Conservation (phyloP, 768 basidiomycete species). For the Steccherinum ochraceum region DNA sequence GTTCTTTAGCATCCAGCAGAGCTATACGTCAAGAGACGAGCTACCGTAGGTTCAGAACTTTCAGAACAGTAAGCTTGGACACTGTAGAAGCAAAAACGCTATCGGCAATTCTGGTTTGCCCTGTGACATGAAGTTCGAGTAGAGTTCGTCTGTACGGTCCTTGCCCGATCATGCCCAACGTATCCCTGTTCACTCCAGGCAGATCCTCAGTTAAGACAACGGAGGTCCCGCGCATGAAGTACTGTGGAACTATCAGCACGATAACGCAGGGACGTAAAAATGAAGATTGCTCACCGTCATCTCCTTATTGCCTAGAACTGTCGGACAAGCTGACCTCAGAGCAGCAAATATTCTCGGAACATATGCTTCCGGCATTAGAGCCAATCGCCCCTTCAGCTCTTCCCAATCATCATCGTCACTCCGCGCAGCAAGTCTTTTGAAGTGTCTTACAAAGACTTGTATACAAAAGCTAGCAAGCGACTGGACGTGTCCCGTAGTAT, state of each 20-base stretch:
- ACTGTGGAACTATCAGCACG: too few species aligned
- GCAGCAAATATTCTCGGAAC: conserved; percentile 46
- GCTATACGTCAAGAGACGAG: neutral
- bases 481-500: conserved; percentile 27
- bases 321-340: conserved; percentile 43
- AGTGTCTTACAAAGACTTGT: conserved; percentile 42
- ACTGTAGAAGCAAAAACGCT: conserved; percentile 44
- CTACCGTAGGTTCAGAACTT: conserved; percentile 51
- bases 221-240: conserved; percentile 51
- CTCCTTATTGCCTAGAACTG: conserved; percentile 44
- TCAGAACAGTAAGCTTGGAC: conserved; percentile 35
- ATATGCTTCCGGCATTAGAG: conserved; percentile 44
- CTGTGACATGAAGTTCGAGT: conserved; percentile 42
- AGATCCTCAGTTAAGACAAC: conserved; percentile 42
- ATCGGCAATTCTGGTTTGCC: conserved; percentile 49
- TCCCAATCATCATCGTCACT: conserved; percentile 35
- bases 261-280: too few species aligned
- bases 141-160: conserved; percentile 22
- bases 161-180: conserved; percentile 37
- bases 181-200: conserved; percentile 45
- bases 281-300: conserved; percentile 56
- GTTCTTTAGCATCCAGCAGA: conserved; percentile 1
- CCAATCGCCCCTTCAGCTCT: conserved; percentile 32
- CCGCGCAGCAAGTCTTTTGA: conserved; percentile 32
- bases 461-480: conserved; percentile 45